Evolutionary conservation across 306 rosid species (phyloP).

Genomic region (Nissolia schottii): DNA sequence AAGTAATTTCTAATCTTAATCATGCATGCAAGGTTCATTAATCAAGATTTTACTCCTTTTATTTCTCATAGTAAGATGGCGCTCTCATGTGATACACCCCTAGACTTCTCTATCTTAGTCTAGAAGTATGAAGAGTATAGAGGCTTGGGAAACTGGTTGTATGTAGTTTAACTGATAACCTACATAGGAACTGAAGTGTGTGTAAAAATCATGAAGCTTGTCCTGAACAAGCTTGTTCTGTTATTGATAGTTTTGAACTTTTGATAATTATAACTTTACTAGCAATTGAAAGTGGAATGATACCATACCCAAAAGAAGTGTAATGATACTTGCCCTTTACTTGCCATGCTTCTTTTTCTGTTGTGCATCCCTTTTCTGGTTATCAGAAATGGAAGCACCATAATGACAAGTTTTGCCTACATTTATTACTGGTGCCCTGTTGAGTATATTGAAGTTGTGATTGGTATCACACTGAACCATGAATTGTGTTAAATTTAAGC

Average conservation of each 20-base stretch:
- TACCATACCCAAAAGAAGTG: not conserved
- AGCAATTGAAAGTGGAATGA: not conserved
- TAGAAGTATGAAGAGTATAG: not conserved
- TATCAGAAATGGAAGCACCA: not conserved
- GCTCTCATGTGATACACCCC: not conserved
- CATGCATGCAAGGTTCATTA: not conserved
- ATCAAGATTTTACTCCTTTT: not conserved
- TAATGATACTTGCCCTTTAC: not conserved
- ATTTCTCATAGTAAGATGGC: not conserved
- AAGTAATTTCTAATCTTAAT: not conserved
- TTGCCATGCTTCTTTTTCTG: not conserved
- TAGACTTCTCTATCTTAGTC: not conserved
- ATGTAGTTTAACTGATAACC: not conserved
- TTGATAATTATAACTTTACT: not conserved
- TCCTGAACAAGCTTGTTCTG: not conserved
- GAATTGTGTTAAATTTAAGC: not conserved
- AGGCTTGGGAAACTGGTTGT: not conserved
- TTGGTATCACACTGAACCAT: not conserved
- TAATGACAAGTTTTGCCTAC: not conserved
- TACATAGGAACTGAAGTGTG: not conserved
- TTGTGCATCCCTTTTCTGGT: not conserved
- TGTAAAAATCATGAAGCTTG: not conserved
- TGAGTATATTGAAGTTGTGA: not conserved
- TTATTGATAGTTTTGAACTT: slow-evolving; percentile 6
- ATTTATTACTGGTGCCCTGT: not conserved